A percentile compares a stretch with the other conserved stretches of the same genome.
Conservation (phyloP, 176 grass and related monocot species). For the Carex pumila region DNA sequence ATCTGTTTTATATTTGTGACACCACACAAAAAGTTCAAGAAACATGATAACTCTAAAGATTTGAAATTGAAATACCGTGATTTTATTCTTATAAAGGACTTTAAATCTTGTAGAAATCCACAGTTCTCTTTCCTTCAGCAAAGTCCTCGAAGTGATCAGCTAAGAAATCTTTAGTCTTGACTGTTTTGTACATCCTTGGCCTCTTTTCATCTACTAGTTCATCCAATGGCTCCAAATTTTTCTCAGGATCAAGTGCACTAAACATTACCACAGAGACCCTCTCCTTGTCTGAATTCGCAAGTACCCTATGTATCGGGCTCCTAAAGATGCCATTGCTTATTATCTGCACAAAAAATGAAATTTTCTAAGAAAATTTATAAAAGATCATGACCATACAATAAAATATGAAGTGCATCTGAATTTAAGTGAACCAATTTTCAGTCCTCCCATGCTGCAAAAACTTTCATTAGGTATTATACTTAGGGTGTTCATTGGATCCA, state of each 20-base stretch:
- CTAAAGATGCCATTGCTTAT: slow-evolving; percentile 48
- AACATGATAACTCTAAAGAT: background rate
- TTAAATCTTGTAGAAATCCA: slow-evolving; percentile 39
- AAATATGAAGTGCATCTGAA: background rate
- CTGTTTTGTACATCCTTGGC: slow-evolving; percentile 27
- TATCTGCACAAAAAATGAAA: slow-evolving; percentile 26
- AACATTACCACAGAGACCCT: slow-evolving; percentile 43
- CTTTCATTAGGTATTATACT: background rate
- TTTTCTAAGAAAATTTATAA: background rate
- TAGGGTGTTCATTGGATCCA: no score
- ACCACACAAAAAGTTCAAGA: background rate
- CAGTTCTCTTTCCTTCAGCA: slow-evolving; percentile 24
- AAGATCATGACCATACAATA: background rate
- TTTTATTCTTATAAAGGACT: background rate
- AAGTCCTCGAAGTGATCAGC: slow-evolving; percentile 17
- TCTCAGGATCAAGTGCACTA: slow-evolving; percentile 33
- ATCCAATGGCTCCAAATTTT: slow-evolving; percentile 18
- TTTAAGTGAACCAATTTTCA: background rate
- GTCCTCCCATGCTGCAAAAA: background rate
- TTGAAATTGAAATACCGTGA: background rate
- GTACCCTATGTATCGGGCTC: slow-evolving; percentile 51
- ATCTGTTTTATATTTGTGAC: no score
- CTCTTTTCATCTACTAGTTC: slow-evolving; percentile 27
- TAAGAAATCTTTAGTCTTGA: slow-evolving; percentile 37
- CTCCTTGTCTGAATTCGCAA: slow-evolving; percentile 36